Evolutionary conservation across 2,329 filamentous ascomycete genomes (phyloP).

Genomic region (Scytalidium lignicola): DNA sequence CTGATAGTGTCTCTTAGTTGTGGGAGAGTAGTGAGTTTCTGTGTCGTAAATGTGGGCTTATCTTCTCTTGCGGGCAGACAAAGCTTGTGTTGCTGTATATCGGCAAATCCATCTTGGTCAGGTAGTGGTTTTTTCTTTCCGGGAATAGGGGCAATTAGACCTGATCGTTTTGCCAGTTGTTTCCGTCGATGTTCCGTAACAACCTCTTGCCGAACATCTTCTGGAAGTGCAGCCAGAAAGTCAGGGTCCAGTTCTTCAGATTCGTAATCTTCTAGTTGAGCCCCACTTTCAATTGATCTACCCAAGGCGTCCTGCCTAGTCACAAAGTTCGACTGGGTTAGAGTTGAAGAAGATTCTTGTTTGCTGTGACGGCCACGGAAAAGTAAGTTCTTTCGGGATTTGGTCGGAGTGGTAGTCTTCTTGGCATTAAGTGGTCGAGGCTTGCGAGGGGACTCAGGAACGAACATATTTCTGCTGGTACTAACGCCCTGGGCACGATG

Average conservation of each 20-base stretch:
- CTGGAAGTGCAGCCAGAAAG: slow-evolving; percentile 78
- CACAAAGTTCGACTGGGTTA: slow-evolving; percentile 72
- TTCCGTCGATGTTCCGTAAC: slow-evolving; percentile 64
- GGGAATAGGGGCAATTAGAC: slow-evolving; percentile 35
- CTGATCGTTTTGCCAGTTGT: slow-evolving; percentile 52
- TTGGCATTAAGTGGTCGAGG: slow-evolving; percentile 30
- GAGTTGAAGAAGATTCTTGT: slow-evolving; percentile 49
- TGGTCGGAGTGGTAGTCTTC: slow-evolving; percentile 59
- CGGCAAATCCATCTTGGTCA: slow-evolving; percentile 3
- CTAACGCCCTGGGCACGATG: slow-evolving; percentile 42
- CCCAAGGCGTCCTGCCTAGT: slow-evolving; percentile 19
- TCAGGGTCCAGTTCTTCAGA: slow-evolving; percentile 38
- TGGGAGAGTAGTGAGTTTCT: slow-evolving; percentile 45
- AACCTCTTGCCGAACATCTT: slow-evolving; percentile 74
- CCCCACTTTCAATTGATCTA: neutral
- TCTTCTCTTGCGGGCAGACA: slow-evolving; percentile 43
- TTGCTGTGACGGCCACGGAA: slow-evolving; percentile 42
- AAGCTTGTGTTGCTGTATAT: slow-evolving; percentile 20
- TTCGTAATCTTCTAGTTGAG: neutral
- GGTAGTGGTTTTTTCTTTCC: slow-evolving; percentile 16
- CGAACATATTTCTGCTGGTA: slow-evolving; percentile 26
- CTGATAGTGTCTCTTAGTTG: slow-evolving; percentile 71
- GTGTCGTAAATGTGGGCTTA: slow-evolving; percentile 57
- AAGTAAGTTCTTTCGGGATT: slow-evolving; percentile 46
- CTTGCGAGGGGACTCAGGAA: slow-evolving; percentile 46